A percentile compares a stretch with the other conserved stretches of the same genome.
Evolutionary conservation across 306 rosid genomes (phyloP).

Genomic region (Lablab purpureus): DNA sequence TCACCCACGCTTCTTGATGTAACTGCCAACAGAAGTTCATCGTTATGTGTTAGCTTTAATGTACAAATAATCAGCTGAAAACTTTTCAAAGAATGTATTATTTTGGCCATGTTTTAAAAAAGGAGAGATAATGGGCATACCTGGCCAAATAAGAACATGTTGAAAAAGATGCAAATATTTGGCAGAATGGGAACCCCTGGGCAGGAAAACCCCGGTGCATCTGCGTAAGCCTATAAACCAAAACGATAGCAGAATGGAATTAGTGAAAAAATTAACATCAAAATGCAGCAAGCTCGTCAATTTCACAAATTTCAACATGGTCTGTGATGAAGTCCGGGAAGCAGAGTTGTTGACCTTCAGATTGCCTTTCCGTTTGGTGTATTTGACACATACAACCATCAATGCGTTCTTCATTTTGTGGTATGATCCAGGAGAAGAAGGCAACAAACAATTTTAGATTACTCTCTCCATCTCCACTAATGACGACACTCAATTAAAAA

Average conservation of each 20-base stretch:
- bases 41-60: constrained; percentile 34
- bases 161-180: constrained; percentile 81
- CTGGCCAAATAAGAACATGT: constrained; percentile 94
- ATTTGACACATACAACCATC: constrained; percentile 37
- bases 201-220: constrained; percentile 84
- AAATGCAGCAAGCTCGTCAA: constrained; percentile 18
- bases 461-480: constrained; percentile 13
- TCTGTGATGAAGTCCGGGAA: constrained; percentile 20
- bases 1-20: constrained; percentile 91
- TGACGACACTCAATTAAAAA: constrained; percentile 30
- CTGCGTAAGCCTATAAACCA: constrained; percentile 68
- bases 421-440: constrained; percentile 39
- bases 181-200: constrained; percentile 92
- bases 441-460: constrained; percentile 24
- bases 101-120: constrained; percentile 26
- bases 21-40: constrained; percentile 61
- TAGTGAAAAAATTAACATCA: constrained; percentile 37
- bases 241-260: constrained; percentile 37
- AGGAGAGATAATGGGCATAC: constrained; percentile 48
- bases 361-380: constrained; percentile 35
- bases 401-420: constrained; percentile 33
- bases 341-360: constrained; percentile 33
- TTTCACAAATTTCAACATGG: constrained; percentile 33
- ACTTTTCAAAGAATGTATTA: not conserved
- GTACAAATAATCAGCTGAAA: constrained; percentile 22